These are phyloP conservation scores for Schoenoplectus tabernaemontani DNA, from an alignment of 202 grass and related monocot genomes.

Conservation along the genomic window DNA sequence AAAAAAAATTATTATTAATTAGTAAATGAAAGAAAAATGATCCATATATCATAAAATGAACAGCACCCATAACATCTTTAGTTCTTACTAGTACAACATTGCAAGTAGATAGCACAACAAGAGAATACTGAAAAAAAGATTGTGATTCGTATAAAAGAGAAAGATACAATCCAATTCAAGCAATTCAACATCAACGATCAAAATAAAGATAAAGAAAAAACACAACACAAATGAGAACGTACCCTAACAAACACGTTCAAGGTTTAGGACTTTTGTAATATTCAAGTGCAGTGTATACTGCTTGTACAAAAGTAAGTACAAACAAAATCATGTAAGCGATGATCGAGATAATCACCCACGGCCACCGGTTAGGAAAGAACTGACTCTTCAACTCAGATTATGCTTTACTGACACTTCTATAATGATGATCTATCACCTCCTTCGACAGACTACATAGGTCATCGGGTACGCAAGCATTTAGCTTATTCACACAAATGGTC, in stretches of 20 bases:
- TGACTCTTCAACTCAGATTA: background rate
- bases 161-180: too few species aligned
- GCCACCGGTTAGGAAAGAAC: background rate
- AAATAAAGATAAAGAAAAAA: background rate
- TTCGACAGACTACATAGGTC: background rate
- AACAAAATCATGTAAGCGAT: background rate
- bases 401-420: background rate
- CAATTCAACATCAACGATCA: background rate
- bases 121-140: too few species aligned
- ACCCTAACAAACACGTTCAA: background rate
- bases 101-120: too few species aligned
- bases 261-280: background rate
- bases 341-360: background rate
- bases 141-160: background rate
- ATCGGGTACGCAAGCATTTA: background rate
- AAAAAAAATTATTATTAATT: too few species aligned
- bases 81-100: too few species aligned
- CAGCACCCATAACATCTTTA: too few species aligned
- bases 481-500: background rate
- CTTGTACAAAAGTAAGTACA: background rate
- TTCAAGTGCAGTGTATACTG: background rate
- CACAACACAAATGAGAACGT: background rate
- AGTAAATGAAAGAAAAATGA: too few species aligned
- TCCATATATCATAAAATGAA: too few species aligned
- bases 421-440: background rate